Percentiles rank a stretch among this genome's conserved stretches.
phyloP scores from a whole-genome alignment of 83 land plant genomes.

The Thuja plicata region DNA sequence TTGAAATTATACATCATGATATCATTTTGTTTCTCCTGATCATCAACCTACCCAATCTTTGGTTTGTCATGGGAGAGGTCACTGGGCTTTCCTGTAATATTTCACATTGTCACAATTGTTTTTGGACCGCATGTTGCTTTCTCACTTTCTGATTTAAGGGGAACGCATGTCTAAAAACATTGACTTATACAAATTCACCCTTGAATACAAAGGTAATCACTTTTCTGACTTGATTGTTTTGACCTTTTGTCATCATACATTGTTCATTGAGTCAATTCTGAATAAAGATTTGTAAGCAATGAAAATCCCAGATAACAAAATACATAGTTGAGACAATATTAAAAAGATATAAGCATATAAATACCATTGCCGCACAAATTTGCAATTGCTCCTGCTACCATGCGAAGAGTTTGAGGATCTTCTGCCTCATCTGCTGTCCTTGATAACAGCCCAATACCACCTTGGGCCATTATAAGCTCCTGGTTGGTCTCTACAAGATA shows the following conservation, averaged over 20 bases:
- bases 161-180: neutral
- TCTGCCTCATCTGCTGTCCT: slow-evolving; percentile 80
- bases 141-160: neutral
- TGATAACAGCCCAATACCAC: slow-evolving; percentile 75
- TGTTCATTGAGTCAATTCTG: neutral
- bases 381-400: slow-evolving; percentile 96
- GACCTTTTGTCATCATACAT: neutral
- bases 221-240: neutral
- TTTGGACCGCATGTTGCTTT: neutral
- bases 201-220: neutral
- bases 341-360: neutral
- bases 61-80: neutral
- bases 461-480: slow-evolving; percentile 86
- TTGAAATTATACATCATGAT: neutral
- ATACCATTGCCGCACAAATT: slow-evolving; percentile 95
- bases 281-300: neutral
- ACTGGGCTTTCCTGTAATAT: neutral
- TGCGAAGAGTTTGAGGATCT: slow-evolving; percentile 92
- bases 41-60: neutral
- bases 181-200: neutral
- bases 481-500: slow-evolving; percentile 71
- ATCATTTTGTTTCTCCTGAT: neutral
- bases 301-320: neutral
- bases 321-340: neutral
- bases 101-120: neutral